These are phyloP conservation scores for Lunularia cruciata DNA, from an alignment of 225 moss, liverwort and hornwort genomes.

Conservation along the genomic window DNA sequence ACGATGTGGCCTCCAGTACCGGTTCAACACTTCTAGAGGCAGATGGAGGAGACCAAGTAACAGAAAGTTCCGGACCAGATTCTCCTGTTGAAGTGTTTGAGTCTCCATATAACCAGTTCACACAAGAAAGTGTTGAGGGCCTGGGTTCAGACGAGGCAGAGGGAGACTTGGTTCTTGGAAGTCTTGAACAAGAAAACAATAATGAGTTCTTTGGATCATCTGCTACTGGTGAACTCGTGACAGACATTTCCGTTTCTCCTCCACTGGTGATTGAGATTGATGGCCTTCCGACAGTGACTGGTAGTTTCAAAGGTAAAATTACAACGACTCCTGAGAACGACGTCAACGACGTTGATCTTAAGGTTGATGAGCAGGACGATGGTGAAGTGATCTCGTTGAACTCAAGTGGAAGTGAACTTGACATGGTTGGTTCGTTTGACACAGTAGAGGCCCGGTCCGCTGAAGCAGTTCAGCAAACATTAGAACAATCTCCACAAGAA, in stretches of 20 bases:
- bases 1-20: conserved; percentile 8
- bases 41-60: not conserved
- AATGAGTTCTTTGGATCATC: not conserved
- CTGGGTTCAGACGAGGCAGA: not conserved
- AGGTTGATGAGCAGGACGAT: not conserved
- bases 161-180: conserved; percentile 18
- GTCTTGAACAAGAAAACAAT: conserved; percentile 10
- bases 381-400: not conserved
- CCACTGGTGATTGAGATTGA: not conserved
- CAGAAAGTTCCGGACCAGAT: not conserved
- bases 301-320: not conserved
- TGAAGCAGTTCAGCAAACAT: not conserved
- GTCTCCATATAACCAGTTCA: conserved; percentile 16
- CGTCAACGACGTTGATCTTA: not conserved
- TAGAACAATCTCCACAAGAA: conserved; percentile 8
- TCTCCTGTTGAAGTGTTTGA: not conserved
- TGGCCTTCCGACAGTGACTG: not conserved
- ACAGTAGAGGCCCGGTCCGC: not conserved
- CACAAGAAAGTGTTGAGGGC: not conserved
- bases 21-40: not conserved
- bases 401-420: not conserved
- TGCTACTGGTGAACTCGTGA: not conserved
- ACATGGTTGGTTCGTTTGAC: not conserved
- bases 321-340: not conserved
- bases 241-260: not conserved